phyloP scores from a whole-genome alignment of 2,329 filamentous ascomycete species.

The Colletotrichum caudatum region DNA sequence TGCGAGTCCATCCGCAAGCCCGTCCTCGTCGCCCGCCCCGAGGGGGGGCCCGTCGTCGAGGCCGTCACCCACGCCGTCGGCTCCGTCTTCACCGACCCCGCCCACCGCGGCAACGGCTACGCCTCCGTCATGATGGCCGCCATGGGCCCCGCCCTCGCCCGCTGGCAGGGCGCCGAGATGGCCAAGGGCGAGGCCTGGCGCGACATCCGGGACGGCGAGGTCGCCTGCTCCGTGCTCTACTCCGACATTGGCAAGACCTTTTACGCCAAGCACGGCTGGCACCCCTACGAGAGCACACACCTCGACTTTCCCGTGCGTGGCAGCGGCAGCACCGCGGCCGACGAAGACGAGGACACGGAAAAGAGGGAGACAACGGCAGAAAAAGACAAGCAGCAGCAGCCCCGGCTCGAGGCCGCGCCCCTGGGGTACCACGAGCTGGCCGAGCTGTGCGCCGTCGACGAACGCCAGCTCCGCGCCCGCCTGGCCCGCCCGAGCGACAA shows the following conservation, averaged over 20 bases:
- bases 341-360: neutral
- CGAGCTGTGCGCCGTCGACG: conserved; percentile 73
- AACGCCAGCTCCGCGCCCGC: conserved; percentile 67
- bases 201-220: conserved; percentile 46
- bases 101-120: conserved; percentile 79
- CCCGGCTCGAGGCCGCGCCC: conserved; percentile 50
- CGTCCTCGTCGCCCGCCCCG: conserved; percentile 59
- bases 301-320: conserved; percentile 67
- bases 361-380: neutral
- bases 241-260: conserved; percentile 89
- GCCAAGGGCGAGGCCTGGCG: conserved; percentile 44
- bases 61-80: conserved; percentile 79
- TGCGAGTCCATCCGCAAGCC: conserved; percentile 74
- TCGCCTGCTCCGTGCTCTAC: conserved; percentile 81
- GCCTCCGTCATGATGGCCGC: conserved; percentile 80
- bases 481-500: conserved; percentile 59
- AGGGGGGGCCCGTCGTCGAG: conserved; percentile 58
- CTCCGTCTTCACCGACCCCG: conserved; percentile 80
- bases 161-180: conserved; percentile 50
- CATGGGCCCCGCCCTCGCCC: conserved; percentile 61
- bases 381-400: neutral
- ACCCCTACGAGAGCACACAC: conserved; percentile 78
- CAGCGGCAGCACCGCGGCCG: conserved; percentile 10
- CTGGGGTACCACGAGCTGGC: conserved; percentile 72
- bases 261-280: conserved; percentile 84